Base-by-base conservation (phyloP, 2,329 filamentous ascomycete genomes). In the Nemania sp. region DNA sequence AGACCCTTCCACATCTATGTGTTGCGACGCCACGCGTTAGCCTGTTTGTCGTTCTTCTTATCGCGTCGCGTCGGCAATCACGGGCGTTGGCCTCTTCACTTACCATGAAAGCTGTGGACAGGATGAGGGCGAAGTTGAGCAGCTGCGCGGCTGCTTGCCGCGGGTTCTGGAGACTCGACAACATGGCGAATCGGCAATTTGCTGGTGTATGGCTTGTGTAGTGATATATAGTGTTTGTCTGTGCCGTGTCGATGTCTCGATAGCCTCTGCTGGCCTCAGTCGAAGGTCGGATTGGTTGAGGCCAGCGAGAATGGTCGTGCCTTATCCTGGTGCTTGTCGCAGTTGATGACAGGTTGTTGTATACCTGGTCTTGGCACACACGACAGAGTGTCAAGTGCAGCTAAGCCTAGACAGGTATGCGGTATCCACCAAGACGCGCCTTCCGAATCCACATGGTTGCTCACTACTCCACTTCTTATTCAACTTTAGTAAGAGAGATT, bases 21-120 rank as follows among this genome's bases (percentile, higher is more conserved):
- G 20, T 33, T 8, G 22, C 47, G 20, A 26, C 11, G n/a, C 7
- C 14, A n/a, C n/a, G n/a, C n/a, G n/a, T n/a, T n/a, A n/a, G n/a
- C n/a, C n/a, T n/a, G n/a, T n/a, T n/a, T n/a, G n/a, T n/a, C n/a
- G n/a, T n/a, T n/a, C n/a, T n/a, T n/a, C n/a, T n/a, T n/a, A n/a
- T n/a, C n/a, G 28, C 1, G 20, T 33, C 6, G 22, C 47, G 20
- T 23, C 11, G n/a, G 3, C 14, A 6, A 2, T 15, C 26, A 23
- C 9, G 20, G 22, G 36, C 36, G 5, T n/a, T n/a, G n/a, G n/a
- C 36, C 28, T 33, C 17, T 11, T 11, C 14, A 11, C 77, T 57
- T 65, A 84, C 85, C 91, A 96, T 96, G 70, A 96, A 96, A 1
- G 92, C 91, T 1, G 90, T 94, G 8, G 88, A 91, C 45, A 96